Evolutionary conservation across 768 basidiomycete species (phyloP).

Genomic region (Hypholoma sublateritium): DNA sequence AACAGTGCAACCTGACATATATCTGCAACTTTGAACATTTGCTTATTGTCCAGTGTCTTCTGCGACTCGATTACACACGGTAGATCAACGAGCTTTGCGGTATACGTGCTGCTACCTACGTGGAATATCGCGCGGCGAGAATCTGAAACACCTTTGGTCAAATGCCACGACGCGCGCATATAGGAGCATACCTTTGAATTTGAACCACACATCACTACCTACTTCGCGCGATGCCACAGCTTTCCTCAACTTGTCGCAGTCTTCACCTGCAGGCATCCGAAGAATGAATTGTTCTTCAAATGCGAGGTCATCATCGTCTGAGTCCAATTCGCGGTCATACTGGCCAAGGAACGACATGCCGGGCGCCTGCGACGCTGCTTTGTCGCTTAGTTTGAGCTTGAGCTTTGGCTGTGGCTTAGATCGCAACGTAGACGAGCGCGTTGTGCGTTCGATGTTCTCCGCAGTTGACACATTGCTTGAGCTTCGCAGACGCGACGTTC

Average conservation of each 20-base stretch:
- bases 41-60: slow-evolving; percentile 94
- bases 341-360: slow-evolving; percentile 88
- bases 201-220: slow-evolving; percentile 90
- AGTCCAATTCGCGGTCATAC: slow-evolving; percentile 93
- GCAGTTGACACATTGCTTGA: slow-evolving; percentile 22
- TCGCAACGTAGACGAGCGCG: slow-evolving; percentile 53
- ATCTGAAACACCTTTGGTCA: slow-evolving; percentile 47
- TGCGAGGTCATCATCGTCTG: slow-evolving; percentile 89
- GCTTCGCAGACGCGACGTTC: slow-evolving; percentile 34
- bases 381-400: slow-evolving; percentile 86
- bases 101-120: slow-evolving; percentile 75
- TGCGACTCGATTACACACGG: slow-evolving; percentile 94
- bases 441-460: slow-evolving; percentile 49
- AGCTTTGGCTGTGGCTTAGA: slow-evolving; percentile 69
- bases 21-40: slow-evolving; percentile 98
- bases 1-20: slow-evolving; percentile 80
- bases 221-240: slow-evolving; percentile 80
- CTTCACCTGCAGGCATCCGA: slow-evolving; percentile 82
- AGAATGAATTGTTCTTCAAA: slow-evolving; percentile 98
- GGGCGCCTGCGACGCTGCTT: slow-evolving; percentile 75
- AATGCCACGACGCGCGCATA: neutral
- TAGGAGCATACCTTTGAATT: slow-evolving; percentile 78
- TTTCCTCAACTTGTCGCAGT: slow-evolving; percentile 76
- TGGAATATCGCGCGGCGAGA: slow-evolving; percentile 90
- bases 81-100: slow-evolving; percentile 93